These are phyloP conservation scores for Neohortaea acidophila DNA, from an alignment of 495 filamentous ascomycete genomes.

Conservation along the genomic window DNA sequence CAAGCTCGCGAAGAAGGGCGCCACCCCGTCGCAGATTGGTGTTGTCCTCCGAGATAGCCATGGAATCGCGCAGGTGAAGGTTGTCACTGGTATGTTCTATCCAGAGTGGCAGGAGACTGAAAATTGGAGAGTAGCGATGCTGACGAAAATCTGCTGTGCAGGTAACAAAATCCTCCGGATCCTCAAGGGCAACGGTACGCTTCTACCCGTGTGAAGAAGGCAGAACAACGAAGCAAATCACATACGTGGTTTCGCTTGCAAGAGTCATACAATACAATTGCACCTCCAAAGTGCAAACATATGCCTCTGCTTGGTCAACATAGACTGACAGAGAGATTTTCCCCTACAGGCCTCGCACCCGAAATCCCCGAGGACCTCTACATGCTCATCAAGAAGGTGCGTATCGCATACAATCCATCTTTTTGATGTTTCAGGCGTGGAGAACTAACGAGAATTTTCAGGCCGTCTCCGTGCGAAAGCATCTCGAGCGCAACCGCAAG, in stretches of 20 bases:
- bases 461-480: conserved; percentile 99
- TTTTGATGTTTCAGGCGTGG: no score
- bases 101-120: neutral
- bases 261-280: conserved; percentile 10
- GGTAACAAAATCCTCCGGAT: conserved; percentile 99
- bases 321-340: conserved; percentile 90
- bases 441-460: conserved; percentile 23
- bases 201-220: conserved; percentile 14
- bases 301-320: conserved; percentile 96
- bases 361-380: conserved; percentile 95
- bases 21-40: conserved; percentile 96
- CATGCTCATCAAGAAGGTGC: conserved; percentile 98
- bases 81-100: conserved; percentile 68
- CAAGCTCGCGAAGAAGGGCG: conserved; percentile 95
- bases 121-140: neutral
- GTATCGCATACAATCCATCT: neutral
- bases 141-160: conserved; percentile 25
- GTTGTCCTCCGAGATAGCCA: conserved; percentile 93
- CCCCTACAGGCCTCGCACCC: conserved; percentile 73
- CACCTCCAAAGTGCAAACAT: conserved; percentile 6
- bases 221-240: conserved; percentile 3
- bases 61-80: conserved; percentile 90
- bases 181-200: conserved; percentile 84
- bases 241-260: conserved; percentile 11
- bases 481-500: conserved; percentile 99